Evolutionary conservation across 1,139 yeast species (phyloP), one percentile per base, ranked within the genome.

Genomic region (Candida glucosophila): DNA sequence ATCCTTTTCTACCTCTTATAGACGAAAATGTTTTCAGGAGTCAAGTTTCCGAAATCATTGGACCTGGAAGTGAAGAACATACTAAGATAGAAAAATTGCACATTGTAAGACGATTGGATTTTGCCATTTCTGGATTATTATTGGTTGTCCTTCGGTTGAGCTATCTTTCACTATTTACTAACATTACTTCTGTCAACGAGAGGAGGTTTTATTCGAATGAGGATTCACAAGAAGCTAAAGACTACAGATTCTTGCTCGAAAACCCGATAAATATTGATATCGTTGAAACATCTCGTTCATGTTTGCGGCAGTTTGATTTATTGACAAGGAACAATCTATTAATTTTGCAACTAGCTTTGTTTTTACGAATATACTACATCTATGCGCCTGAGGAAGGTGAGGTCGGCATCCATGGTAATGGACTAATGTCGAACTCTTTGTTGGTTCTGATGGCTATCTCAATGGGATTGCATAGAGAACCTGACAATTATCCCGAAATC

Each of bases 371-470:
- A 11, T 68, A 68, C 41, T 59, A 56, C 23, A 40, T 44, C 25
- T 39, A 47, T 33, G 58, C 74, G 0, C 74, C 73, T 2, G 75
- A 69, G 39, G 73, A 67, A 36, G 72, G 75, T 10, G 62, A 59
- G 25, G 53, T 50, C 6, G 53, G 56, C 3, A 72, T 68, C 32
- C 76, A 73, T 18, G 68, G 71, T 6, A 72, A 67, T 35, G 55
- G 64, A 1, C 48, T 46, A 22, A 46, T 57, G 3, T 52, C 49
- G 29, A 58, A 48, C 29, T 65, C 63, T 2, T 33, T 61, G 24
- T 35, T 69, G 19, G 39, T 52, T 6, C 60, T 62, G 28, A 56
- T 58, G 49, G 68, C 69, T 0, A 45, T 52, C 24, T 46, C 63
- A 2, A 39, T 70, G 30, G 77, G 76, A 0, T 39, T 70, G 19